phyloP scores from a whole-genome alignment of 225 moss, liverwort and hornwort genomes.

The Polytrichum commune region DNA sequence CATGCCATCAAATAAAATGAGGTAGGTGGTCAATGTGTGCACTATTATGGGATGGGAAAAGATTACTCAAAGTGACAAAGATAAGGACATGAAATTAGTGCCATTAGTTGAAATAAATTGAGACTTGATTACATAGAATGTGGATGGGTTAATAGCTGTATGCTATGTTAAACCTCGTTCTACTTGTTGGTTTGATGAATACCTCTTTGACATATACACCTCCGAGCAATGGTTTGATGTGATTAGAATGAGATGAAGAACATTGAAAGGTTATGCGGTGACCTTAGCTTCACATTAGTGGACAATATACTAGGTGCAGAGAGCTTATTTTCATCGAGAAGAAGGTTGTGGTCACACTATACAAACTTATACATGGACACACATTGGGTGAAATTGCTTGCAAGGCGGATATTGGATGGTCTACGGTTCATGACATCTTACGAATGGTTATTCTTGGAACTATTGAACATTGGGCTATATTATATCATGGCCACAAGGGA shows the following conservation, averaged over 20 bases:
- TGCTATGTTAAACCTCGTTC: neutral
- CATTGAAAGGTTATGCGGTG: neutral
- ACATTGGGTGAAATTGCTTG: neutral
- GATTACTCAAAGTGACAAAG: neutral
- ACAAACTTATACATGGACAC: conserved; percentile 4
- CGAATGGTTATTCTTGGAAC: neutral
- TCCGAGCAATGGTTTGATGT: too few relatives aligned
- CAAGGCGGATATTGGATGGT: neutral
- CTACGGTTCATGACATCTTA: conserved; percentile 1
- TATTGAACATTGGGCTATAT: neutral
- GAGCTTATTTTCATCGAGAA: neutral
- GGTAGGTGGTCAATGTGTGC: neutral
- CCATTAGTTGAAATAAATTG: neutral
- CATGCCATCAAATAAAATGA: neutral
- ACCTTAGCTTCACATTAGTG: neutral
- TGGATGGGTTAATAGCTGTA: neutral
- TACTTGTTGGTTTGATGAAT: neutral
- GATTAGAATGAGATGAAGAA: neutral
- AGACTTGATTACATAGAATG: neutral
- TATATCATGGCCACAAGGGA: neutral
- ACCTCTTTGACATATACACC: too few relatives aligned
- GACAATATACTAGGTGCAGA: neutral
- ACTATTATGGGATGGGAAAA: neutral
- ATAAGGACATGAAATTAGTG: neutral
- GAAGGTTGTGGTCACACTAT: neutral